phyloP scores from a whole-genome alignment of 208 protist genomes.

The Leptomonas pyrrhocoris region DNA sequence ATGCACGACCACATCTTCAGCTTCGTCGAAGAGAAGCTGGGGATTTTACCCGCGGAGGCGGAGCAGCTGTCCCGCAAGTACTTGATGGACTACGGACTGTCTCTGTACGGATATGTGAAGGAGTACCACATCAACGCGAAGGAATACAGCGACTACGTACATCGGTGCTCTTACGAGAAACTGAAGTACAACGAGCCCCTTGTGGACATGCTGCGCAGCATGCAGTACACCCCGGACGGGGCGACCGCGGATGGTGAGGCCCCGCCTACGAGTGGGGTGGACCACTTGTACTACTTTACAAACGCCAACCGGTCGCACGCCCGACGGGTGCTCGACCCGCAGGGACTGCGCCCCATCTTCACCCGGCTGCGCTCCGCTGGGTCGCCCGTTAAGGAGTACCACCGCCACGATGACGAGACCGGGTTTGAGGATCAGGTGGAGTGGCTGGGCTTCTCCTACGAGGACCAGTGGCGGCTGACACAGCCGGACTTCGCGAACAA shows the following conservation, averaged over 20 bases:
- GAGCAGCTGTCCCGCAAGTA: slow-evolving; percentile 33
- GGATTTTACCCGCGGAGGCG: slow-evolving; percentile 42
- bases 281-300: slow-evolving; percentile 79
- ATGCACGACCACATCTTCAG: slow-evolving; percentile 64
- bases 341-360: slow-evolving; percentile 62
- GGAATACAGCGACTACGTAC: slow-evolving; percentile 70
- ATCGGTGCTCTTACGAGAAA: slow-evolving; percentile 64
- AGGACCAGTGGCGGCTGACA: slow-evolving; percentile 80
- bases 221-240: slow-evolving; percentile 31
- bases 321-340: slow-evolving; percentile 39
- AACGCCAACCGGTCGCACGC: slow-evolving; percentile 71
- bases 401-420: slow-evolving; percentile 30
- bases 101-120: slow-evolving; percentile 58
- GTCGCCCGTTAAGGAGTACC: slow-evolving; percentile 34
- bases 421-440: slow-evolving; percentile 41
- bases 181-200: slow-evolving; percentile 44
- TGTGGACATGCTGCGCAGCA: slow-evolving; percentile 53
- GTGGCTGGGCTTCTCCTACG: slow-evolving; percentile 71
- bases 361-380: slow-evolving; percentile 25
- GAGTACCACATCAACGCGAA: slow-evolving; percentile 60
- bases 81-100: slow-evolving; percentile 70
- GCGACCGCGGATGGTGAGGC: neutral
- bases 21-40: slow-evolving; percentile 38
- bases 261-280: slow-evolving; percentile 3
- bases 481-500: slow-evolving; percentile 67